Evolutionary conservation across 2,329 filamentous ascomycete species (phyloP).

Genomic region (Paramyrothecium sp.): DNA sequence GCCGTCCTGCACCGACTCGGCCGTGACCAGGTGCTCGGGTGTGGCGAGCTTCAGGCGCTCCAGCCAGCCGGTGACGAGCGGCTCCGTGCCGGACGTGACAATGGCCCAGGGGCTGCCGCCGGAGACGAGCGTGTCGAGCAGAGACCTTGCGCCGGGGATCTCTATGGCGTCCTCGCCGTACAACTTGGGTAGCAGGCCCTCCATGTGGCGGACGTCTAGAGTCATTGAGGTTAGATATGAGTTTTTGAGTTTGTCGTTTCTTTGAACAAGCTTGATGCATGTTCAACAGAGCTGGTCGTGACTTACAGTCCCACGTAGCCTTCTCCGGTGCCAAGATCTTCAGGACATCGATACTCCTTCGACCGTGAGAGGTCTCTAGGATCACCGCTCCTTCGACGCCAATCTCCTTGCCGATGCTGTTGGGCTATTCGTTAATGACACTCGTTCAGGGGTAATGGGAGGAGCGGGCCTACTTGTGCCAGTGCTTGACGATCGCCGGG

Average conservation of each 20-base stretch:
- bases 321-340: slow-evolving; percentile 76
- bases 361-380: slow-evolving; percentile 85
- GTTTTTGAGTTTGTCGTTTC: too few relatives aligned
- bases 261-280: too few relatives aligned
- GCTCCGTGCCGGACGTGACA: slow-evolving; percentile 71
- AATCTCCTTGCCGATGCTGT: slow-evolving; percentile 76
- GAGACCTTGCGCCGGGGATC: slow-evolving; percentile 75
- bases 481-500: slow-evolving; percentile 73
- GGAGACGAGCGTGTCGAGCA: slow-evolving; percentile 66
- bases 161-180: slow-evolving; percentile 79
- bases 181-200: slow-evolving; percentile 72
- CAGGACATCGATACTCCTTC: slow-evolving; percentile 84
- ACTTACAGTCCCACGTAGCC: slow-evolving; percentile 86
- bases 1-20: slow-evolving; percentile 71
- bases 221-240: too few relatives aligned
- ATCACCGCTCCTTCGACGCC: slow-evolving; percentile 83
- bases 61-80: slow-evolving; percentile 72
- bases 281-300: background rate
- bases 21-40: slow-evolving; percentile 68
- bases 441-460: slow-evolving; percentile 1
- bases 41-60: slow-evolving; percentile 61
- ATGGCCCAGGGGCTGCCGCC: slow-evolving; percentile 77
- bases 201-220: slow-evolving; percentile 74
- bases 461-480: slow-evolving; percentile 57
- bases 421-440: background rate